Percentiles rank a stretch among this genome's conserved stretches.
These are phyloP conservation scores for Metschnikowia dekortorum DNA, from an alignment of 805 yeast genomes.

Conservation along the genomic window DNA sequence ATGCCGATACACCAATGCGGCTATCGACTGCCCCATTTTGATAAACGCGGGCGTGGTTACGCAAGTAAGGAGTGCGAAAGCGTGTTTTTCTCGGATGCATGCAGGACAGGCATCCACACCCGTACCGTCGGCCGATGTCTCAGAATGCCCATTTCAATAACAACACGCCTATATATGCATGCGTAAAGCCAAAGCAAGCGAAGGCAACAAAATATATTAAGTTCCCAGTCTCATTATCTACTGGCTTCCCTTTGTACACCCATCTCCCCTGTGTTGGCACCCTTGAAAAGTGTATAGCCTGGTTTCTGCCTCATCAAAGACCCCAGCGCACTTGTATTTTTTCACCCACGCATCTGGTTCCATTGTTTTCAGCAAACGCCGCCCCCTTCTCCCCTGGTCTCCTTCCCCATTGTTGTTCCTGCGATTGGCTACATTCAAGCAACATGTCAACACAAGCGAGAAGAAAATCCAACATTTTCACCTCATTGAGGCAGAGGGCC, in stretches of 20 bases:
- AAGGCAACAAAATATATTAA: not conserved
- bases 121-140: not conserved
- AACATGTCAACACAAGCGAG: not conserved
- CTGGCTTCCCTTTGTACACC: not conserved
- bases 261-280: too few species aligned
- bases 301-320: not conserved
- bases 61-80: constrained; percentile 1
- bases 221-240: not conserved
- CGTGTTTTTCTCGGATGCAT: not conserved
- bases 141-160: not conserved
- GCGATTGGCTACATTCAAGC: not conserved
- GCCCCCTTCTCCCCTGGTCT: not conserved
- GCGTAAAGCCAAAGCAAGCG: not conserved
- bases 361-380: not conserved
- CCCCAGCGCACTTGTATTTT: not conserved
- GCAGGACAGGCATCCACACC: not conserved
- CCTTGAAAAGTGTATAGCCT: too few species aligned
- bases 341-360: not conserved
- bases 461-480: constrained; percentile 11
- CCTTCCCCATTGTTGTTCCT: not conserved
- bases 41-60: not conserved
- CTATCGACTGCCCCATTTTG: not conserved
- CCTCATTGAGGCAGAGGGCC: constrained; percentile 9
- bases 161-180: not conserved
- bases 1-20: not conserved